Conservation (phyloP, 2,329 filamentous ascomycete species). For the Hortaea sp. region DNA sequence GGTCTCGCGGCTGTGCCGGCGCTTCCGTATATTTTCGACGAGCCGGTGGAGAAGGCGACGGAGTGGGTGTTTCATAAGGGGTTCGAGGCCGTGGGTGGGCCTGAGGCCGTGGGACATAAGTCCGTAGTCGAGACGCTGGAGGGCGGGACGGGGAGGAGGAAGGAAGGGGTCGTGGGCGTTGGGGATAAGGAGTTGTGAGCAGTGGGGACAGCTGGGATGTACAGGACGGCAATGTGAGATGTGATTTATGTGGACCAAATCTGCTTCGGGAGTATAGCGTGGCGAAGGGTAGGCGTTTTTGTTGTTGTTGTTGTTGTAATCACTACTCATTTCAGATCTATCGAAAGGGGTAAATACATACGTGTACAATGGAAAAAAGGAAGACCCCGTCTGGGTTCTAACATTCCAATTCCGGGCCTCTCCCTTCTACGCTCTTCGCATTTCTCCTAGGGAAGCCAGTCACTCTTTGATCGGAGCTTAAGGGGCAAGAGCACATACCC, state of each 20-base stretch:
- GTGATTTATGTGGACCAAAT: too few species aligned
- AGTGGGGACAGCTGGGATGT: too few species aligned
- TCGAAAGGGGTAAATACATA: not conserved
- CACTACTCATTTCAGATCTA: not conserved
- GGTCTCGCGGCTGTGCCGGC: constrained; percentile 63
- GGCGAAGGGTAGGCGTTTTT: not conserved
- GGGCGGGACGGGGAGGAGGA: too few species aligned
- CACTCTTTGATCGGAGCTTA: too few species aligned
- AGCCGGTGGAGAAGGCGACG: constrained; percentile 84
- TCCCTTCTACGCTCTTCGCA: too few species aligned
- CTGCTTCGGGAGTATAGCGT: not conserved
- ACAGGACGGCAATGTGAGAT: too few species aligned
- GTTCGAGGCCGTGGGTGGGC: constrained; percentile 63
- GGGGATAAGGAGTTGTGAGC: too few species aligned
- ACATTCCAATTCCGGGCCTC: not conserved
- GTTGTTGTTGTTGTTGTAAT: not conserved
- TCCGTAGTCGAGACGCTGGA: too few species aligned
- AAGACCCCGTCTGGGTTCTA: not conserved
- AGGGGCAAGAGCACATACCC: too few species aligned
- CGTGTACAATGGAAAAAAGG: not conserved
- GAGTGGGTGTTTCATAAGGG: constrained; percentile 83
- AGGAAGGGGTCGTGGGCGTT: too few species aligned
- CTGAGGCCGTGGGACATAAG: constrained; percentile 38
- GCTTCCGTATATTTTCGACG: constrained; percentile 74
- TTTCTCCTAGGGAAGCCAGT: too few species aligned